A percentile compares a stretch with the other conserved stretches of the same genome.
phyloP scores from a whole-genome alignment of 129 eudicot species.

The Erigeron canadensis region DNA sequence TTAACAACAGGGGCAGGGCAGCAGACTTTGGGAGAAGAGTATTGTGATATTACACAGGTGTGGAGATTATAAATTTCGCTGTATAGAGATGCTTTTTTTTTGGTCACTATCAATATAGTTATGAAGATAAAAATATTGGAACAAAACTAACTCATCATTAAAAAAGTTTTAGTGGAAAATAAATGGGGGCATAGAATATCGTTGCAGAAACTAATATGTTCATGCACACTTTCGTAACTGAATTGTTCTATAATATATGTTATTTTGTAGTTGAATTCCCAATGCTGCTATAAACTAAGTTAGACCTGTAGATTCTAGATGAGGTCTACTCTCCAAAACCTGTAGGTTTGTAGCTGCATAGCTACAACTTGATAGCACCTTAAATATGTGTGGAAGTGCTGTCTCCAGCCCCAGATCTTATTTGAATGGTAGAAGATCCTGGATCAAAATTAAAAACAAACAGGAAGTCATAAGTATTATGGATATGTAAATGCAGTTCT shows the following conservation, averaged over 20 bases:
- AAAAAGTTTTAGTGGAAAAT: neutral
- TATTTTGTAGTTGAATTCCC: constrained; percentile 5
- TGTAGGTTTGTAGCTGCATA: neutral
- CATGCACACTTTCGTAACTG: constrained; percentile 5
- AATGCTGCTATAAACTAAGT: constrained; percentile 18
- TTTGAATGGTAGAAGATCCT: no score
- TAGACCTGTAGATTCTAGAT: constrained; percentile 21
- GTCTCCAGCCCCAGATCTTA: neutral
- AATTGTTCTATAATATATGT: constrained; percentile 1
- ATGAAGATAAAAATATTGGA: constrained; percentile 8
- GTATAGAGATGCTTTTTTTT: neutral
- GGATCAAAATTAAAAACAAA: no score
- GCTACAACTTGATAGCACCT: neutral
- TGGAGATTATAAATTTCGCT: constrained; percentile 4
- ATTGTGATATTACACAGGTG: constrained; percentile 97
- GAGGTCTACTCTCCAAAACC: neutral
- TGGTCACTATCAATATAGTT: constrained; percentile 10
- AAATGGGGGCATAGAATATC: constrained; percentile 2
- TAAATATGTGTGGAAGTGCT: neutral
- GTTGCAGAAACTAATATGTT: constrained; percentile 14
- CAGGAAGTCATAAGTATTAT: no score
- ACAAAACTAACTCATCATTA: neutral
- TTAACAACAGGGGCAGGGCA: constrained; percentile 95
- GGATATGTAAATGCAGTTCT: no score
- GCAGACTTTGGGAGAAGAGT: constrained; percentile 96